Conservation (phyloP, 768 basidiomycete species). For the Tricholoma matsutake region DNA sequence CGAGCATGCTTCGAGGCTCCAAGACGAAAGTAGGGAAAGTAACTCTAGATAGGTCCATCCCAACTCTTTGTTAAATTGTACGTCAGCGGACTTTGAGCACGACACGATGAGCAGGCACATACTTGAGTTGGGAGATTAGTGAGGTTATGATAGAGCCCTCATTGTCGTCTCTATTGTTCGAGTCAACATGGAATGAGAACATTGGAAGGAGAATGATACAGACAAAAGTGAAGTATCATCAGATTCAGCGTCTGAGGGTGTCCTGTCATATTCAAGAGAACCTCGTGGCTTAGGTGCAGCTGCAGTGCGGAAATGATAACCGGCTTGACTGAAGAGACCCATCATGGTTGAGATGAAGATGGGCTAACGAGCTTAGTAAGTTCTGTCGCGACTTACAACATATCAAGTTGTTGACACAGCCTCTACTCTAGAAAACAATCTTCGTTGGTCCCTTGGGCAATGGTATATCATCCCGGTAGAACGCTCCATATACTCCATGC, state of each 20-base stretch:
- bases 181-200: constrained; percentile 33
- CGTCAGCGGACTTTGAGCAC: constrained; percentile 2
- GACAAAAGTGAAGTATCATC: constrained; percentile 90
- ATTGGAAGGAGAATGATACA: constrained; percentile 35
- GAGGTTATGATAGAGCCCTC: constrained; percentile 88
- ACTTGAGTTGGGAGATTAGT: constrained; percentile 88
- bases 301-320: constrained; percentile 52
- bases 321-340: constrained; percentile 74
- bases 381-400: too few species aligned
- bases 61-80: constrained; percentile 54
- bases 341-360: constrained; percentile 49
- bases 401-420: too few species aligned
- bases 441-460: constrained; percentile 65
- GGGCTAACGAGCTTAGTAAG: background rate
- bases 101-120: constrained; percentile 16
- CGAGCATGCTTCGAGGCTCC: constrained; percentile 95
- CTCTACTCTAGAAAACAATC: constrained; percentile 57
- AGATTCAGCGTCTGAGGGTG: constrained; percentile 79
- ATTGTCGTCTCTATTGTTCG: constrained; percentile 73
- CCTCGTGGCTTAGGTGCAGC: constrained; percentile 64
- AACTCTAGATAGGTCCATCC: constrained; percentile 95
- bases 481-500: constrained; percentile 87
- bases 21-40: constrained; percentile 94
- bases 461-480: constrained; percentile 69
- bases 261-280: constrained; percentile 59